phyloP scores from a whole-genome alignment of 129 eudicot genomes.

The Logfia minima region DNA sequence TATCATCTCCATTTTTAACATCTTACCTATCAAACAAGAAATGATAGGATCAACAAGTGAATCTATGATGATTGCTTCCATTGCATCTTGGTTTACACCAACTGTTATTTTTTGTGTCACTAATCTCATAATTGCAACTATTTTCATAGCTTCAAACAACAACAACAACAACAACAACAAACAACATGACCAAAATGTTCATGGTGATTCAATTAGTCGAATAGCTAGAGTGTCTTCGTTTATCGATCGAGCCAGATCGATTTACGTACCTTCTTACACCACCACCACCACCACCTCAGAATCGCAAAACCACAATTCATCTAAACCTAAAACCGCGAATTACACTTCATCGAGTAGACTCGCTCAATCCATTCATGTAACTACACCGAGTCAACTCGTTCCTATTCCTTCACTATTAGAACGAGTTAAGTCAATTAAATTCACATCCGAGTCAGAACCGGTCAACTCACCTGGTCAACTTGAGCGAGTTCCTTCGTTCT shows the following conservation, averaged over 20 bases:
- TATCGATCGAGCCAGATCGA: slow-evolving; percentile 19
- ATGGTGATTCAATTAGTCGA: neutral
- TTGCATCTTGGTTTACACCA: slow-evolving; percentile 52
- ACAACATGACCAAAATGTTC: neutral
- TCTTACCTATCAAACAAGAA: neutral
- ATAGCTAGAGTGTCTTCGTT: slow-evolving; percentile 12
- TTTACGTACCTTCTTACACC: slow-evolving; percentile 13
- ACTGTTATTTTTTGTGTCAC: slow-evolving; percentile 50
- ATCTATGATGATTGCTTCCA: slow-evolving; percentile 29
- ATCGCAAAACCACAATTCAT: neutral
- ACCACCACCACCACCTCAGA: neutral
- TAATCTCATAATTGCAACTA: slow-evolving; percentile 48
- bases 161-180: neutral
- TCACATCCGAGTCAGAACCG: slow-evolving; percentile 13
- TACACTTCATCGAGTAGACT: slow-evolving; percentile 29
- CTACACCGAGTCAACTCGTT: neutral
- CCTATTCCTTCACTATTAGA: neutral
- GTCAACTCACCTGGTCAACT: slow-evolving; percentile 25
- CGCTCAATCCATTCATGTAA: slow-evolving; percentile 19
- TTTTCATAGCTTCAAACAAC: slow-evolving; percentile 34
- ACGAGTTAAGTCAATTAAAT: slow-evolving; percentile 24
- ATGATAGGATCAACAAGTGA: slow-evolving; percentile 11
- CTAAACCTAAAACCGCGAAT: neutral
- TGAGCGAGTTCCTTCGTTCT: slow-evolving; percentile 31
- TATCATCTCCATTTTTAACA: slow-evolving; percentile 6